Conservation (phyloP, 2,329 filamentous ascomycete genomes). For the Lasiodiplodia citricola region DNA sequence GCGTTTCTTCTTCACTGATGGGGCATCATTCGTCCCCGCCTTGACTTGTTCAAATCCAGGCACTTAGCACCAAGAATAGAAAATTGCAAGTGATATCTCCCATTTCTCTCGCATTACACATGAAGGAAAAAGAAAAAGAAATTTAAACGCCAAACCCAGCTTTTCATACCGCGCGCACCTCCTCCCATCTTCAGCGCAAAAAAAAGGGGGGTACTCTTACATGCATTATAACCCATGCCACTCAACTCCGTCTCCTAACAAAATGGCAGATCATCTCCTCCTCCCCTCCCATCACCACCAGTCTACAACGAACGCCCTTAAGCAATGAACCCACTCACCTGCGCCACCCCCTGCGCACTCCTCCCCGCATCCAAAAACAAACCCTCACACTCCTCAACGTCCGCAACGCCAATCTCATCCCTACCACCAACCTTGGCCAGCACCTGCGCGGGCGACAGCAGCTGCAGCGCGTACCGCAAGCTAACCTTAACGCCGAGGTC, state of each 20-base stretch:
- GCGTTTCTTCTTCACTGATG: background rate
- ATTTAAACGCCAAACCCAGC: slow-evolving; percentile 1
- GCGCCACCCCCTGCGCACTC: slow-evolving; percentile 47
- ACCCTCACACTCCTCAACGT: slow-evolving; percentile 58
- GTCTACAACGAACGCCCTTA: slow-evolving; percentile 28
- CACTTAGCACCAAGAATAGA: too few relatives aligned
- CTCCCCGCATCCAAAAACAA: slow-evolving; percentile 56
- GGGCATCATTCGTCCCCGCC: background rate
- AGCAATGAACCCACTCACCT: slow-evolving; percentile 41
- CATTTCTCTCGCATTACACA: background rate
- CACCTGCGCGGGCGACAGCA: slow-evolving; percentile 89
- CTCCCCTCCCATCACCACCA: background rate
- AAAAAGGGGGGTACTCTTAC: slow-evolving; percentile 16
- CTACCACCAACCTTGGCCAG: slow-evolving; percentile 72
- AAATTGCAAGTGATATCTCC: background rate
- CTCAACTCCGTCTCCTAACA: slow-evolving; percentile 1
- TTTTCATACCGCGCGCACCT: slow-evolving; percentile 5
- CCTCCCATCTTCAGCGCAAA: background rate
- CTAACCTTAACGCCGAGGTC: slow-evolving; percentile 88
- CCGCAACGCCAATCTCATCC: slow-evolving; percentile 58
- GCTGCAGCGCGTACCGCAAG: slow-evolving; percentile 88
- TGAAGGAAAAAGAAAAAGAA: background rate
- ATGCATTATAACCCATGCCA: slow-evolving; percentile 7
- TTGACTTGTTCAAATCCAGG: background rate
- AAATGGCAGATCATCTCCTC: background rate